A percentile compares a stretch with the other conserved stretches of the same genome.
These are phyloP conservation scores for Colletotrichum simmondsii DNA, from an alignment of 2,329 filamentous ascomycete genomes.

Conservation along the genomic window DNA sequence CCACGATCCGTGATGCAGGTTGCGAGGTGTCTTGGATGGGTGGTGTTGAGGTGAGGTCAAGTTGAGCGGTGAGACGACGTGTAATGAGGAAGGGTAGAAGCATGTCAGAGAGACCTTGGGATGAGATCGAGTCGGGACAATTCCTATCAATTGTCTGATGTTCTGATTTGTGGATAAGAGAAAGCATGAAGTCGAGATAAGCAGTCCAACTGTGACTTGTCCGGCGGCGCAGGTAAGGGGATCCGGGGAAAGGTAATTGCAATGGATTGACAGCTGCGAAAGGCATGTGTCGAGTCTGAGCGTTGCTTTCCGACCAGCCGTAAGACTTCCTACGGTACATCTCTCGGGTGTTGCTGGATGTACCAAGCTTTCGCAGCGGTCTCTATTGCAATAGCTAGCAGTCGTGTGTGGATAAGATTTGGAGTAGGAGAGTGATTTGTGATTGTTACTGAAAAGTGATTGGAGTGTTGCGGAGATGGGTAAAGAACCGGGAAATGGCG, in stretches of 20 bases:
- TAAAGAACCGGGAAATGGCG: not conserved
- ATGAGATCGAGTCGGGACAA: not conserved
- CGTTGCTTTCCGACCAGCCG: constrained; percentile 11
- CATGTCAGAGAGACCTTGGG: not conserved
- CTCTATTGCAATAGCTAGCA: not conserved
- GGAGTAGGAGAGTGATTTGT: not conserved
- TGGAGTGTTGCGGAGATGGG: not conserved
- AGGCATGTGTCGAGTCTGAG: constrained; percentile 15
- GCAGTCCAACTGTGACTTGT: constrained; percentile 22
- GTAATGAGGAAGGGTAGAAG: not conserved
- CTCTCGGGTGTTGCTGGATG: not conserved
- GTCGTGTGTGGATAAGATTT: not conserved
- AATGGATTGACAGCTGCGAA: constrained; percentile 7
- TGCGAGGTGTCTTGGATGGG: constrained; percentile 11
- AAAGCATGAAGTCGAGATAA: constrained; percentile 22
- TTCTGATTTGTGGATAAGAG: constrained; percentile 14
- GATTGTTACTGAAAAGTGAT: not conserved
- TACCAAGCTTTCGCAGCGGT: not conserved
- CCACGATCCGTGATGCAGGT: not conserved
- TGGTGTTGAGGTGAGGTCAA: constrained; percentile 15
- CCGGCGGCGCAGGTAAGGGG: constrained; percentile 13
- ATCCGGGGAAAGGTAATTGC: constrained; percentile 29
- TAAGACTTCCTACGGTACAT: not conserved
- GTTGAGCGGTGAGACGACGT: constrained; percentile 22
- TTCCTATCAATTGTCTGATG: not conserved